Evolutionary conservation across 2,329 filamentous ascomycete genomes (phyloP).

Genomic region (Ceratocystis destructans): DNA sequence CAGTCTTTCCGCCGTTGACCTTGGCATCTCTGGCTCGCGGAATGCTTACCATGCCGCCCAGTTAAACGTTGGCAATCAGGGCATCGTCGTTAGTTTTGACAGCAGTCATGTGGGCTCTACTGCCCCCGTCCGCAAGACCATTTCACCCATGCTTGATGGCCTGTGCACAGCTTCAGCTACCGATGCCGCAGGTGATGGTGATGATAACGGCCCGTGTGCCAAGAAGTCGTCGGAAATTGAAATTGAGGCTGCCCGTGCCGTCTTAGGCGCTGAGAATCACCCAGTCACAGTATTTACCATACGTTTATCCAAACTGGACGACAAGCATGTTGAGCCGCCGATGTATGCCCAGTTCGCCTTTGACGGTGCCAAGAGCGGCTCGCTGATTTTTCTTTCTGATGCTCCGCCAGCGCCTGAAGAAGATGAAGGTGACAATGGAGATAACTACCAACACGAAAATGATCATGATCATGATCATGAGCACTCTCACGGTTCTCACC

Average conservation of each 20-base stretch:
- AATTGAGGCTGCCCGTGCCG: constrained; percentile 9
- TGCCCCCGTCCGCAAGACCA: constrained; percentile 12
- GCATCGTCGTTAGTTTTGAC: constrained; percentile 8
- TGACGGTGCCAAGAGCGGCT: constrained; percentile 14
- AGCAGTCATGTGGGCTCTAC: background rate
- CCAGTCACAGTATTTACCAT: constrained; percentile 16
- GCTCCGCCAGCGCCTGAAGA: background rate
- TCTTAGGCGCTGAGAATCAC: constrained; percentile 4
- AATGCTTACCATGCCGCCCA: constrained; percentile 12
- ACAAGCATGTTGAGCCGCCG: constrained; percentile 12
- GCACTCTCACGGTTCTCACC: background rate
- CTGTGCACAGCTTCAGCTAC: constrained; percentile 6
- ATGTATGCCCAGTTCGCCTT: constrained; percentile 17
- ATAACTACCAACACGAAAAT: background rate
- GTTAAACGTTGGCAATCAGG: constrained; percentile 16
- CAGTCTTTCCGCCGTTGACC: constrained; percentile 14
- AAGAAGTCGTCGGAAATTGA: constrained; percentile 17
- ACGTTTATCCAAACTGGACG: constrained; percentile 8
- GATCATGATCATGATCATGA: background rate
- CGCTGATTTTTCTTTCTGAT: constrained; percentile 16
- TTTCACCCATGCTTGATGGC: constrained; percentile 15
- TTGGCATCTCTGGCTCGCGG: constrained; percentile 15
- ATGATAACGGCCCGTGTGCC: background rate
- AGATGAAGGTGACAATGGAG: background rate
- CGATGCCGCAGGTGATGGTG: background rate